Conservation (phyloP, 345 rosid species). For the Moricandia arvensis region DNA sequence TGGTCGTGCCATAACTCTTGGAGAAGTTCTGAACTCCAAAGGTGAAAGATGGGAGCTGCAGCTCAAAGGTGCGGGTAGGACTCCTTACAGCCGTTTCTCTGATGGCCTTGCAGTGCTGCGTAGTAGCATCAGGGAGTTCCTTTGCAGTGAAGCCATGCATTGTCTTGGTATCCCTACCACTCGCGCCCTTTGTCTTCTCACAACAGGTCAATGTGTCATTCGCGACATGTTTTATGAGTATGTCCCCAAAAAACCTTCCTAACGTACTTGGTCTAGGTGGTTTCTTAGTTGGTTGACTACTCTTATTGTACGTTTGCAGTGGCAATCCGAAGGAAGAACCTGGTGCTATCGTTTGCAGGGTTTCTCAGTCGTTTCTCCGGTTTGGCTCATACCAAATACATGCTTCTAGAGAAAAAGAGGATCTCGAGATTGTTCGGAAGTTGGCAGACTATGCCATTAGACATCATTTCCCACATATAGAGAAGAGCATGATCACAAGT, state of each 20-base stretch:
- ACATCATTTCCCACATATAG: slow-evolving; percentile 86
- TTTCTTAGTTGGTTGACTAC: not conserved
- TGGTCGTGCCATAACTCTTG: slow-evolving; percentile 94
- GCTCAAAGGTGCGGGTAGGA: slow-evolving; percentile 95
- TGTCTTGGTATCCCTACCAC: slow-evolving; percentile 93
- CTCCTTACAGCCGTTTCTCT: slow-evolving; percentile 96
- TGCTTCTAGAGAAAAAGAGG: slow-evolving; percentile 91
- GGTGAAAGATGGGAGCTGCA: slow-evolving; percentile 95
- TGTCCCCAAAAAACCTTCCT: slow-evolving; percentile 35
- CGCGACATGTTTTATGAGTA: slow-evolving; percentile 99
- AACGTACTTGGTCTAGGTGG: not conserved
- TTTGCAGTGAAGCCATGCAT: slow-evolving; percentile 95
- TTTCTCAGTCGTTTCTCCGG: slow-evolving; percentile 81
- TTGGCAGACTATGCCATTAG: slow-evolving; percentile 92
- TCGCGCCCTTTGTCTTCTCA: slow-evolving; percentile 90
- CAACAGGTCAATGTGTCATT: slow-evolving; percentile 84
- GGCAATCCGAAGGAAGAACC: slow-evolving; percentile 97
- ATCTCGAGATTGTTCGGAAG: slow-evolving; percentile 64
- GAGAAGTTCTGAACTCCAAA: slow-evolving; percentile 79
- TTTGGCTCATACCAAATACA: slow-evolving; percentile 93
- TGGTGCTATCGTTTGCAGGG: slow-evolving; percentile 95
- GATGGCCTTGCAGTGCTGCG: slow-evolving; percentile 98
- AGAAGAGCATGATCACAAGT: slow-evolving; percentile 71
- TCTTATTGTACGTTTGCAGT: slow-evolving; percentile 42
- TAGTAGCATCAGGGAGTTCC: slow-evolving; percentile 92